phyloP scores from a whole-genome alignment of 108 stramenopile species.

The Conticribra guillardii region DNA sequence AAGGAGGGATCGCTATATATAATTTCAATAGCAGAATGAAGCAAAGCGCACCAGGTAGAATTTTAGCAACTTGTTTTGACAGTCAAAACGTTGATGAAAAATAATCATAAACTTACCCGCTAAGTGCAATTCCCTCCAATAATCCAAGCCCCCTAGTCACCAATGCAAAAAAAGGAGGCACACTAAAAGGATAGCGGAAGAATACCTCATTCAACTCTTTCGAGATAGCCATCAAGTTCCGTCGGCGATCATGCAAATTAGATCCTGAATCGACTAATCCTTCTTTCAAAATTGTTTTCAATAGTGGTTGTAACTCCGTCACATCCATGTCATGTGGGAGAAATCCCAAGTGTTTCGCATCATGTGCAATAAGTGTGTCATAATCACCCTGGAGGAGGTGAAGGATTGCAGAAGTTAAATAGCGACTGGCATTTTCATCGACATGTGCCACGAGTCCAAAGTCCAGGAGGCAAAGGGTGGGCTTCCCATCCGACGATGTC shows the following conservation, averaged over 20 bases:
- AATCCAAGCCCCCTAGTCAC: constrained; percentile 88
- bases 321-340: constrained; percentile 85
- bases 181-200: constrained; percentile 86
- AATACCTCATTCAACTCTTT: constrained; percentile 91
- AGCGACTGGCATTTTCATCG: constrained; percentile 48
- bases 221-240: constrained; percentile 83
- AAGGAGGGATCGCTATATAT: constrained; percentile 80
- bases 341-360: constrained; percentile 87
- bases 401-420: constrained; percentile 88
- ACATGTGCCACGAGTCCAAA: constrained; percentile 88
- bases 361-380: constrained; percentile 69
- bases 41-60: background rate
- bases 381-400: constrained; percentile 84
- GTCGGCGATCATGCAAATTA: constrained; percentile 69
- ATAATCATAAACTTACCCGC: constrained; percentile 41
- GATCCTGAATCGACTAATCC: constrained; percentile 81
- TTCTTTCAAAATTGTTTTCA: constrained; percentile 77
- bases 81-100: background rate
- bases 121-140: constrained; percentile 91
- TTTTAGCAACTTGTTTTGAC: background rate
- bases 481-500: constrained; percentile 34
- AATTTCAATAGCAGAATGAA: background rate
- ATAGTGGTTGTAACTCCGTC: constrained; percentile 67
- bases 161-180: constrained; percentile 93
- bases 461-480: constrained; percentile 78